These are phyloP conservation scores for Cardiospermum halicacabum DNA, from an alignment of 345 rosid species.

Conservation along the genomic window DNA sequence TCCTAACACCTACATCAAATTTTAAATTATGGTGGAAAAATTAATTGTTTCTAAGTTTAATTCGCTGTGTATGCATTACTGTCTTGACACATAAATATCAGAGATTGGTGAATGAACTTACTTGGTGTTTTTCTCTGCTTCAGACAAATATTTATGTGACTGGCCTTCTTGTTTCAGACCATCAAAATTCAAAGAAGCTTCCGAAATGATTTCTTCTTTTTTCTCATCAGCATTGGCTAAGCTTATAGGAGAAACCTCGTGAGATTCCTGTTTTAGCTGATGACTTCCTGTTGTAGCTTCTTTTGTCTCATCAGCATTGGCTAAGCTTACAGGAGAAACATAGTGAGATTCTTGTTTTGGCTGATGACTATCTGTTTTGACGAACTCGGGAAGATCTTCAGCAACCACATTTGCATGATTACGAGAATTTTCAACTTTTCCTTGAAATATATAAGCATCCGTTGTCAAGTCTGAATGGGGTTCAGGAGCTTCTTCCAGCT, in stretches of 20 bases:
- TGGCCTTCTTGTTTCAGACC: conserved; percentile 5
- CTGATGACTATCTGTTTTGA: conserved; percentile 11
- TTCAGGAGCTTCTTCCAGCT: background rate
- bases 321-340: conserved; percentile 10
- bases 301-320: conserved; percentile 9
- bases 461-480: background rate
- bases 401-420: conserved; percentile 10
- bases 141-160: background rate
- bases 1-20: background rate
- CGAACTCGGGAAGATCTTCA: conserved; percentile 7
- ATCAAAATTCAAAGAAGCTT: conserved; percentile 8
- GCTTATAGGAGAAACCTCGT: conserved; percentile 11
- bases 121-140: conserved; percentile 12
- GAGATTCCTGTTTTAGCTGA: conserved; percentile 10
- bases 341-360: conserved; percentile 12
- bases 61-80: background rate
- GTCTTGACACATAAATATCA: background rate
- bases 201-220: background rate
- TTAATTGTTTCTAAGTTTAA: background rate
- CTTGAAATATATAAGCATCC: background rate
- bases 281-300: conserved; percentile 13
- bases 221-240: conserved; percentile 12
- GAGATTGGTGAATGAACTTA: conserved; percentile 7
- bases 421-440: conserved; percentile 7
- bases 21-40: background rate